phyloP scores from a whole-genome alignment of 1,284 basidiomycete species.

The Mycena citricolor region DNA sequence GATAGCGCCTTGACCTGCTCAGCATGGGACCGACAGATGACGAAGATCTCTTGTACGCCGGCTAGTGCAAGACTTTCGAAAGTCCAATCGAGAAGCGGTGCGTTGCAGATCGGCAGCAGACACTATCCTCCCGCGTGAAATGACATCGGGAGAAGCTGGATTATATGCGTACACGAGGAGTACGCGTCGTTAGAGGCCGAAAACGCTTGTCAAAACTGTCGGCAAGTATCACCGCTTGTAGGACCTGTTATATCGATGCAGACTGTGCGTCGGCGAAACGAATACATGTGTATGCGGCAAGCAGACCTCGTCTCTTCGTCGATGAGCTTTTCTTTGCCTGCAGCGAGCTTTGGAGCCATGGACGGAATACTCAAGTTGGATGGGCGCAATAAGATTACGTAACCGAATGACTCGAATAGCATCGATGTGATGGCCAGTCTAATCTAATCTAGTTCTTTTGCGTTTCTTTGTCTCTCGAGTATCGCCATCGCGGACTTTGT shows the following conservation, averaged over 20 bases:
- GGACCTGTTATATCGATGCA: conserved; percentile 13
- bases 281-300: conserved; percentile 1
- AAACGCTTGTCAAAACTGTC: conserved; percentile 95
- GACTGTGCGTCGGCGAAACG: conserved; percentile 7
- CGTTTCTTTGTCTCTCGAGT: conserved; percentile 30
- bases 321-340: conserved; percentile 60
- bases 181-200: conserved; percentile 80
- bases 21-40: conserved; percentile 87
- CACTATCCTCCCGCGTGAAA: too few relatives aligned
- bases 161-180: conserved; percentile 68
- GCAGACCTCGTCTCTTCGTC: conserved; percentile 72
- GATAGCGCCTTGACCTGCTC: conserved; percentile 80
- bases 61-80: conserved; percentile 91
- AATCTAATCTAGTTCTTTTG: conserved; percentile 23
- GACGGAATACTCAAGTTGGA: conserved; percentile 6
- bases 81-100: conserved; percentile 93
- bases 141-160: too few relatives aligned
- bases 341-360: conserved; percentile 63
- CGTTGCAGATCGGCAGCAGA: conserved; percentile 91
- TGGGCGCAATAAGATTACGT: too few relatives aligned
- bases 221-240: conserved; percentile 92
- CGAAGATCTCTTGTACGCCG: conserved; percentile 94
- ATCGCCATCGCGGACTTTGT: conserved; percentile 29
- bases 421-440: too few relatives aligned
- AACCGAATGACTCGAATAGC: too few relatives aligned